Base-by-base conservation (phyloP, 1,284 basidiomycete genomes). In the Xanthoconium separans region DNA sequence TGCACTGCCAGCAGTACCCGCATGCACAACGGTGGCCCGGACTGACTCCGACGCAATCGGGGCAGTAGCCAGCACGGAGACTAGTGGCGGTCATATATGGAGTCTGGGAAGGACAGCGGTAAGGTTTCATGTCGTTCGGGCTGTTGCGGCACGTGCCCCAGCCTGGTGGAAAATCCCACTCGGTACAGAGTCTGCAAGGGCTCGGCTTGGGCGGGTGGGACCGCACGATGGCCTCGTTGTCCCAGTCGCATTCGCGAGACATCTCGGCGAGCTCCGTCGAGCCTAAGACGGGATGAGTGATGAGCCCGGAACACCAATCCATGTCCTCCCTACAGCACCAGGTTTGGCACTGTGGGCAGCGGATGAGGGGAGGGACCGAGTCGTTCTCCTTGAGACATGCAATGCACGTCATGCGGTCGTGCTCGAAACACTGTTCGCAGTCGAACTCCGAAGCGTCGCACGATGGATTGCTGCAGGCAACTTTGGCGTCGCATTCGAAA, bases 291-390 rank as follows among this genome's bases (percentile, higher is more conserved):
- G 60, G 61, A 4, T 57, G 15, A 30, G 31, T 2, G 43, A 66
- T 6, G 12, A 57, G 12, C 6, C 62, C 59, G 8, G 50, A 10
- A 34, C 64, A 66, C 63, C 64, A 62, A 0, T 42, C 4, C 6
- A n/a, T 8, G 50, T 66, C 59, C 24, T 54, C 51, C 12, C 36
- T 50, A 8, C 64, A 64, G 41, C 50, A 41, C 53, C 59, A 64
- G 12, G 1, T 15, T 34, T 37, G 10, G 24, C 62, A 63, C 8
- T 1, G 9, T 16, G 49, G 29, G 18, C 57, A 66, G 20, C 24
- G 9, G 36, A 53, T 22, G 44, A 66, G 40, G 29, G 60, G 11
- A 24, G 61, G 29, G 10, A 57, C 8, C 6, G 37, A 36, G 5
- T 62, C 22, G 24, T 30, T 46, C 27, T 22, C 24, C 8, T 13